Evolutionary conservation across 495 filamentous ascomycete species (phyloP), one percentile per base, ranked within the genome.

Genomic region (Podospora didyma): DNA sequence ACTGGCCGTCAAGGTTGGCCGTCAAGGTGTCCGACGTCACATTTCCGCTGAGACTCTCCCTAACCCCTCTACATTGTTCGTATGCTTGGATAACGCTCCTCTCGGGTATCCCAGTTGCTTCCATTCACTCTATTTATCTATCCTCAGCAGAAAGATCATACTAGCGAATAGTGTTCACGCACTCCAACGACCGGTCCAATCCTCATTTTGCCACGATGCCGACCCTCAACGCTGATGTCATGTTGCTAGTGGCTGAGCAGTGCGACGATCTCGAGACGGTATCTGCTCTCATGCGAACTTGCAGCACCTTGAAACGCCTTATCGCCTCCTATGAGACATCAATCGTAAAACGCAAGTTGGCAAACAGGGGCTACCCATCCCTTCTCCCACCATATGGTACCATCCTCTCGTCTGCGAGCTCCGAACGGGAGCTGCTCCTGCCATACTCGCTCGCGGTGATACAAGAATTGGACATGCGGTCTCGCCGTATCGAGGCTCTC

Each of bases 401-500:
- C 4, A 28, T 65, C 1, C 34, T 71, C 10, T 69, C 69, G 0
- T 69, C 70, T 0, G 53, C 53, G 45, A 16, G 9, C 2, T 47
- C 20, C 0, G 20, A 56, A 7, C 64, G 68, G 2, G 37, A 56
- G 9, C 19, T 56, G 39, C 34, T 71, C 0, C 24, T 14, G 19
- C 22, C 63, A 1, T 51, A 51, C 19, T 62, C 46, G 2, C 71
- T 63, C 20, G 9, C 37, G 2, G 57, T 70, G 50, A 24, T 61
- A 1, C 24, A 37, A 20, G 72, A 75, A 24, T 39, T 71, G 3
- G 62, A 70, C 19, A 48, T 35, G 9, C 66, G 72, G 2, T 19
- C 57, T 2, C 31, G 12, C 14, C 58, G 63, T 1, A 54, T 63
- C 37, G 52, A 64, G 7, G 19, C 34, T 3, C 46, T 75, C 12